phyloP scores from a whole-genome alignment of 352 stramenopile genomes.

The Phytophthora idaei region DNA sequence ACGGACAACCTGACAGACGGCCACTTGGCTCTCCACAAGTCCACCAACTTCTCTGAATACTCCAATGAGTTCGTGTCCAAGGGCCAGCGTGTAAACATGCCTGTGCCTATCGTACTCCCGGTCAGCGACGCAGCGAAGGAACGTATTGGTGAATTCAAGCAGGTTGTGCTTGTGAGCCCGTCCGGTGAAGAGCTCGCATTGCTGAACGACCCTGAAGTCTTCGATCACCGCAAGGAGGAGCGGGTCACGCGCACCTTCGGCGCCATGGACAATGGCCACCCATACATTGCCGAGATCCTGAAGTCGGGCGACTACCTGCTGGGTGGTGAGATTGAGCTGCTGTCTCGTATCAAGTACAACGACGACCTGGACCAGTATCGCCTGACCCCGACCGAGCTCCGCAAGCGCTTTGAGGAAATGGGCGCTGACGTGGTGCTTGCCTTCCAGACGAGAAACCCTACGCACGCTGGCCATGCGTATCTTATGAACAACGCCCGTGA shows the following conservation, averaged over 20 bases:
- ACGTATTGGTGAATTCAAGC: conserved; percentile 75
- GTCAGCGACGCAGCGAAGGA: conserved; percentile 94
- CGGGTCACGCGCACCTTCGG: conserved; percentile 98
- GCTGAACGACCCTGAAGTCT: conserved; percentile 95
- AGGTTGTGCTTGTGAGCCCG: conserved; percentile 94
- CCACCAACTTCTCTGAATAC: conserved; percentile 95
- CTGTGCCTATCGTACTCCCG: conserved; percentile 97
- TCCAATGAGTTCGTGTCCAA: conserved; percentile 79
- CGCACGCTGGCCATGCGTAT: conserved; percentile 97
- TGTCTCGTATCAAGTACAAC: conserved; percentile 96
- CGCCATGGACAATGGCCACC: conserved; percentile 95
- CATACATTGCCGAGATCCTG: conserved; percentile 97
- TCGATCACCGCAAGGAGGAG: conserved; percentile 97
- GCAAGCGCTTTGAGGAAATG: conserved; percentile 94
- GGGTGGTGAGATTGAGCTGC: conserved; percentile 95
- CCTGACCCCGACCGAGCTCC: conserved; percentile 93
- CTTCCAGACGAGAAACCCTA: conserved; percentile 98
- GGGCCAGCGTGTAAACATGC: conserved; percentile 93
- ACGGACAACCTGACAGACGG: conserved; percentile 95
- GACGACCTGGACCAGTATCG: conserved; percentile 97
- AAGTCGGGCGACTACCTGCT: conserved; percentile 95
- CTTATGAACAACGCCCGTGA: conserved; percentile 97
- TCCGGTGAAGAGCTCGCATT: conserved; percentile 95
- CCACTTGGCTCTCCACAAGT: conserved; percentile 72
- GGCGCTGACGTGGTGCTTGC: conserved; percentile 97